Conservation (phyloP, 2,329 filamentous ascomycete species). For the Malbranchea zuffiana region DNA sequence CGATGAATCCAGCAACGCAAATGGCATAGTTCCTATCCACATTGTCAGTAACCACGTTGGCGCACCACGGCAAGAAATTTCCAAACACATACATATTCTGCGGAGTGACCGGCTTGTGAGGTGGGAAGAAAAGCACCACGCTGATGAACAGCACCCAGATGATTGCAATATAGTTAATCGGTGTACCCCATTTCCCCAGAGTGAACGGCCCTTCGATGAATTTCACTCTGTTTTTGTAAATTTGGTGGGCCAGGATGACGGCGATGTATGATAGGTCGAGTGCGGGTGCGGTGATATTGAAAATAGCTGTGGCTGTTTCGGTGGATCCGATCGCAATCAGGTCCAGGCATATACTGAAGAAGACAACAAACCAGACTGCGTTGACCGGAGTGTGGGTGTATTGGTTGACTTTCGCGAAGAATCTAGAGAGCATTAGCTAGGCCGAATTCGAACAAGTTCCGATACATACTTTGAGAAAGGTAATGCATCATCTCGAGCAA, state of each 20-base stretch:
- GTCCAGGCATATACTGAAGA: constrained; percentile 44
- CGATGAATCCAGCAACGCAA: constrained; percentile 38
- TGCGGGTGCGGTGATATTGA: constrained; percentile 43
- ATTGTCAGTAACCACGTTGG: constrained; percentile 6
- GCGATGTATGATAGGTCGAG: constrained; percentile 47
- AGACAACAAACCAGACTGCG: constrained; percentile 53
- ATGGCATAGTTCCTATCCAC: constrained; percentile 38
- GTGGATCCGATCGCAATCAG: constrained; percentile 38
- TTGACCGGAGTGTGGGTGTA: constrained; percentile 50
- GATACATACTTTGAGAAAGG: constrained; percentile 45
- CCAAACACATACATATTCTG: constrained; percentile 38
- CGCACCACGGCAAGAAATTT: neutral
- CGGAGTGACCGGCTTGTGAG: constrained; percentile 36
- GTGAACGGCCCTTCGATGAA: constrained; percentile 50
- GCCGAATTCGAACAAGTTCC: neutral
- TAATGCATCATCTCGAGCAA: constrained; percentile 49
- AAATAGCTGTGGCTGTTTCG: constrained; percentile 39
- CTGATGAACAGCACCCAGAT: constrained; percentile 54
- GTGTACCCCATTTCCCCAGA: constrained; percentile 45
- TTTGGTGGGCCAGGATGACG: constrained; percentile 48
- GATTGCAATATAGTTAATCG: constrained; percentile 47
- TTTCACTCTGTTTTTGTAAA: constrained; percentile 42
- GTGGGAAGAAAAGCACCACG: constrained; percentile 47
- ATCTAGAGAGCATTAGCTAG: constrained; percentile 24
- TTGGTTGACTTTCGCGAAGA: constrained; percentile 43